phyloP scores from a whole-genome alignment of 805 yeast species.

The Pichia eremophila region DNA sequence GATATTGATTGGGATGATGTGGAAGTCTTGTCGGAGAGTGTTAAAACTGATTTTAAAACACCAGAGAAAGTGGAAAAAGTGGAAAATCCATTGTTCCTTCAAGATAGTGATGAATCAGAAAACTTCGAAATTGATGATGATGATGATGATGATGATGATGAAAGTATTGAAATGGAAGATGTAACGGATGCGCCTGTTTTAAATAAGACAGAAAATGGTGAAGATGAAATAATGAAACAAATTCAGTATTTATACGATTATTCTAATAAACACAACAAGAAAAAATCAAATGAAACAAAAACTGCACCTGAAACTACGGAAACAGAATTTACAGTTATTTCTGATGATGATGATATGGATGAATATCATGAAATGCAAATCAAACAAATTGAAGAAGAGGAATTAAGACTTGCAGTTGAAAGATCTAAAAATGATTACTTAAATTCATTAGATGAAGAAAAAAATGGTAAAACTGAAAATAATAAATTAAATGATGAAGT shows the following conservation, averaged over 20 bases:
- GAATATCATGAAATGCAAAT: constrained; percentile 11
- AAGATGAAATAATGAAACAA: constrained; percentile 18
- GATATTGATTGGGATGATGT: constrained; percentile 21
- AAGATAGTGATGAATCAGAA: constrained; percentile 1
- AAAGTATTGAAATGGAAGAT: constrained; percentile 61
- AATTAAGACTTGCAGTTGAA: constrained; percentile 37
- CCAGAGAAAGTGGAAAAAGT: not conserved
- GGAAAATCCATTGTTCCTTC: constrained; percentile 1
- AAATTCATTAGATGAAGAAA: constrained; percentile 19
- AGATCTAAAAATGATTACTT: constrained; percentile 36
- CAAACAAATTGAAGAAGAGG: constrained; percentile 17
- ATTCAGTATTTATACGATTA: constrained; percentile 26
- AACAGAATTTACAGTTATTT: constrained; percentile 12
- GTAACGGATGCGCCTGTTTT: constrained; percentile 26
- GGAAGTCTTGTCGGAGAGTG: constrained; percentile 10
- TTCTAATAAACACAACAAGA: constrained; percentile 20
- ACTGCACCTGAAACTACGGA: too few relatives aligned
- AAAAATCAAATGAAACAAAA: not conserved
- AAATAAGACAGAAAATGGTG: constrained; percentile 12
- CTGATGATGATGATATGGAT: constrained; percentile 10
- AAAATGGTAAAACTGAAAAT: not conserved
- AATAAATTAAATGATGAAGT: constrained; percentile 5
- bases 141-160: constrained; percentile 28
- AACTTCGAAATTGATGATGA: not conserved
- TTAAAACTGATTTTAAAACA: too few relatives aligned